Conservation (phyloP, 805 yeast species). For the Candida taoyuanica region DNA sequence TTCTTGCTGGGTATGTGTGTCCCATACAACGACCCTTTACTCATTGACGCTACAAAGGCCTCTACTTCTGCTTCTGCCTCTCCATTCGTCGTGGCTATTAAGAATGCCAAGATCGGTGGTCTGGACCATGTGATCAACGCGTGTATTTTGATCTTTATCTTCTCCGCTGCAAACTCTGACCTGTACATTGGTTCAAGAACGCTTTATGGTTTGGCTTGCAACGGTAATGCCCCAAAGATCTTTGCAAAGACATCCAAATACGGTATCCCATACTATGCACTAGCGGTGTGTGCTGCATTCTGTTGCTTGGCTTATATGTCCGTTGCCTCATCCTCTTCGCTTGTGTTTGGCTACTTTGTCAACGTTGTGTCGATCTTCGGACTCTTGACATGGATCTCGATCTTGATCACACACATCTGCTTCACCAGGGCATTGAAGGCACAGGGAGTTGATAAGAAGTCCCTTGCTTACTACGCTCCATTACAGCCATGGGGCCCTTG, state of each 20-base stretch:
- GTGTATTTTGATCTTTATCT: constrained; percentile 68
- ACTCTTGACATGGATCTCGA: constrained; percentile 69
- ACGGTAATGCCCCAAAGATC: constrained; percentile 68
- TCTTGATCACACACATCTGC: constrained; percentile 60
- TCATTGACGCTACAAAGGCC: constrained; percentile 44
- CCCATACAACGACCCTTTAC: constrained; percentile 48
- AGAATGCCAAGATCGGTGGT: constrained; percentile 56
- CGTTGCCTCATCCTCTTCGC: constrained; percentile 49
- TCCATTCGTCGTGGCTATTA: constrained; percentile 81
- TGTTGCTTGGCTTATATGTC: constrained; percentile 69
- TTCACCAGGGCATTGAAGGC: constrained; percentile 62
- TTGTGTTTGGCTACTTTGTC: constrained; percentile 63
- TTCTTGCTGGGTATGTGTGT: constrained; percentile 67
- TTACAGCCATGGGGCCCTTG: constrained; percentile 66
- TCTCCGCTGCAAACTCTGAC: constrained; percentile 80
- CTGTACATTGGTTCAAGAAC: constrained; percentile 75
- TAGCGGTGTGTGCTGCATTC: constrained; percentile 45
- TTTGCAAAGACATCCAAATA: constrained; percentile 46
- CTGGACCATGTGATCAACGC: constrained; percentile 76
- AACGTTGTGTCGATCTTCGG: constrained; percentile 76
- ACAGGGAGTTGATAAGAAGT: constrained; percentile 52
- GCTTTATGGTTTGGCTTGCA: constrained; percentile 63
- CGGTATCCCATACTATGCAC: constrained; percentile 67
- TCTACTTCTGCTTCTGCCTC: constrained; percentile 65
- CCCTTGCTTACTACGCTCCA: constrained; percentile 52